Evolutionary conservation across 202 grass and related monocot genomes (phyloP).

Genomic region (Carex arenaria): DNA sequence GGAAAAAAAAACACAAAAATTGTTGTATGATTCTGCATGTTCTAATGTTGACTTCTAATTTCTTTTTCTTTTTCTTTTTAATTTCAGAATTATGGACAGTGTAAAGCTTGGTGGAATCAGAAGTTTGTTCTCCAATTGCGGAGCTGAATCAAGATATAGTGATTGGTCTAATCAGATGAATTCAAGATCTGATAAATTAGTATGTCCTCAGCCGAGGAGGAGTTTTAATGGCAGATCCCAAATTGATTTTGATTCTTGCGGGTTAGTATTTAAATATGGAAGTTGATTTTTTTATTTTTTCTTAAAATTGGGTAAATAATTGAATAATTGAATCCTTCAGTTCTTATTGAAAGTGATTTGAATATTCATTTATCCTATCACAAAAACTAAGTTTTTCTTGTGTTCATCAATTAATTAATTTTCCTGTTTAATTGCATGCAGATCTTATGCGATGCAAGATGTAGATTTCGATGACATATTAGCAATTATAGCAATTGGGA

Average conservation of each 20-base stretch:
- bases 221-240: slow-evolving; percentile 12
- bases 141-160: slow-evolving; percentile 8
- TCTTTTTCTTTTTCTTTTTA: background rate
- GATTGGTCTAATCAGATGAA: slow-evolving; percentile 16
- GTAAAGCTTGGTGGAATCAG: slow-evolving; percentile 13
- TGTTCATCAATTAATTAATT: slow-evolving; percentile 3
- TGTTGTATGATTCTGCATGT: background rate
- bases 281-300: background rate
- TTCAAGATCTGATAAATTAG: slow-evolving; percentile 8
- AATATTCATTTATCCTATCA: background rate
- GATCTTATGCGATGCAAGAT: background rate
- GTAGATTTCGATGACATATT: slow-evolving; percentile 16
- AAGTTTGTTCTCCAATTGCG: slow-evolving; percentile 6
- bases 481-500: background rate
- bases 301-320: background rate
- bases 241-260: slow-evolving; percentile 22
- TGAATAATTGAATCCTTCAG: background rate
- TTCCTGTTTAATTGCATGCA: background rate
- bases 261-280: background rate
- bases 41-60: background rate
- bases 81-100: slow-evolving; percentile 19
- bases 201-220: slow-evolving; percentile 17
- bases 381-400: too few species aligned
- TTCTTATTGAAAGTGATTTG: background rate
- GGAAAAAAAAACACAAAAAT: too few species aligned